Evolutionary conservation across 352 stramenopile genomes (phyloP).

Genomic region (Phytophthora kernoviae): DNA sequence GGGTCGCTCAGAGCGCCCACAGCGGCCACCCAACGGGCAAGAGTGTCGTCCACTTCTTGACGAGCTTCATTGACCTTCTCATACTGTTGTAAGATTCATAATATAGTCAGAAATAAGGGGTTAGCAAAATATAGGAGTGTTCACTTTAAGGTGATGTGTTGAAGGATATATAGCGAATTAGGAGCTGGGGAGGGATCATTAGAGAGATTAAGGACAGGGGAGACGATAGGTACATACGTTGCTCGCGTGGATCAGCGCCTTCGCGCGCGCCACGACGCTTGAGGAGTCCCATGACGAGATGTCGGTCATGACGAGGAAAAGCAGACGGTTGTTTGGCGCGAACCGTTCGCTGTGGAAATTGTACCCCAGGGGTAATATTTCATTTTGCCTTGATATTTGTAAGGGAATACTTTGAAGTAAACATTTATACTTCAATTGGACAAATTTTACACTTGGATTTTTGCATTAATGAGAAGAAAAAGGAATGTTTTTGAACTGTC

Average conservation of each 20-base stretch:
- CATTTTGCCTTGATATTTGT: too few relatives aligned
- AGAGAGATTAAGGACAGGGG: background rate
- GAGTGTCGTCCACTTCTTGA: constrained; percentile 47
- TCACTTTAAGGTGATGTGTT: background rate
- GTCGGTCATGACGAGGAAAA: constrained; percentile 22
- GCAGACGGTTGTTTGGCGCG: constrained; percentile 21
- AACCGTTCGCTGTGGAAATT: too few relatives aligned
- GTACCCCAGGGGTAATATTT: too few relatives aligned
- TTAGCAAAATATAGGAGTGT: background rate
- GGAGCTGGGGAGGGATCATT: background rate
- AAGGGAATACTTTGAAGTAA: too few relatives aligned
- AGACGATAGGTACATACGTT: constrained; percentile 59
- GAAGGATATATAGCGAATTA: constrained; percentile 12
- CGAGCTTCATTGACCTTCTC: constrained; percentile 70
- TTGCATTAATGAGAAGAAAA: too few relatives aligned
- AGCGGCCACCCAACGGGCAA: constrained; percentile 47
- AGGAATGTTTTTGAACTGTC: too few relatives aligned
- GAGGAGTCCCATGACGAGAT: constrained; percentile 52
- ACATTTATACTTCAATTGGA: too few relatives aligned
- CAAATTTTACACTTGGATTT: too few relatives aligned
- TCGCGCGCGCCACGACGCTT: constrained; percentile 59
- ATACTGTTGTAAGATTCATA: constrained; percentile 45
- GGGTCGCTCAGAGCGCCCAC: constrained; percentile 18
- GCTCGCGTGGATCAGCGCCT: constrained; percentile 72
- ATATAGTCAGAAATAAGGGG: constrained; percentile 8